A percentile compares a stretch with the other conserved stretches of the same genome.
phyloP scores from a whole-genome alignment of 257 asterid species.

The Solanum lignicaule region DNA sequence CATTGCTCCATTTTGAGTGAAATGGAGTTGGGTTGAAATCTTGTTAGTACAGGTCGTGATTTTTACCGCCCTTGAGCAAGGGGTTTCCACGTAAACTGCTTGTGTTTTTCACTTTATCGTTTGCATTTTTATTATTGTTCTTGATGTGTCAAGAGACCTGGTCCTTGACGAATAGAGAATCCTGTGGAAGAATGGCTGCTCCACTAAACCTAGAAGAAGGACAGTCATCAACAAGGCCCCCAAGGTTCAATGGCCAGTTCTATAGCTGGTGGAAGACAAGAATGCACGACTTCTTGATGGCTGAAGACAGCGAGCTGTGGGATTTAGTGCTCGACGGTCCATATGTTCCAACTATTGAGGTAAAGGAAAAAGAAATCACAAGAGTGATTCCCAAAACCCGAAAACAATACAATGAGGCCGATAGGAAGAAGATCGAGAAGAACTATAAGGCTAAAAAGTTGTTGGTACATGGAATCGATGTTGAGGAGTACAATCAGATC shows the following conservation, averaged over 20 bases:
- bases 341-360: not conserved
- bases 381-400: not conserved
- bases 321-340: not conserved
- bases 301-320: too few species aligned
- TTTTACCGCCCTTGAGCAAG: too few species aligned
- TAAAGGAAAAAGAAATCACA: not conserved
- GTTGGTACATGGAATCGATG: not conserved
- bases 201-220: not conserved
- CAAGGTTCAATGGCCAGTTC: not conserved
- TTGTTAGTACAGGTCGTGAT: too few species aligned
- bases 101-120: too few species aligned
- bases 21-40: too few species aligned
- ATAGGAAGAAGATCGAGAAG: not conserved
- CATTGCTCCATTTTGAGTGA: too few species aligned
- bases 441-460: not conserved
- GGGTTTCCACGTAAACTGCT: too few species aligned
- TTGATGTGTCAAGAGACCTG: not conserved
- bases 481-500: not conserved
- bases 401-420: not conserved
- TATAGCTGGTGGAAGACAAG: not conserved
- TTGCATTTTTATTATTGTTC: not conserved
- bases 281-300: not conserved
- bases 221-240: not conserved
- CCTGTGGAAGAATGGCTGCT: not conserved
- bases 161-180: not conserved